These are phyloP conservation scores for Penicillium taxi DNA, from an alignment of 495 filamentous ascomycete genomes.

Conservation along the genomic window DNA sequence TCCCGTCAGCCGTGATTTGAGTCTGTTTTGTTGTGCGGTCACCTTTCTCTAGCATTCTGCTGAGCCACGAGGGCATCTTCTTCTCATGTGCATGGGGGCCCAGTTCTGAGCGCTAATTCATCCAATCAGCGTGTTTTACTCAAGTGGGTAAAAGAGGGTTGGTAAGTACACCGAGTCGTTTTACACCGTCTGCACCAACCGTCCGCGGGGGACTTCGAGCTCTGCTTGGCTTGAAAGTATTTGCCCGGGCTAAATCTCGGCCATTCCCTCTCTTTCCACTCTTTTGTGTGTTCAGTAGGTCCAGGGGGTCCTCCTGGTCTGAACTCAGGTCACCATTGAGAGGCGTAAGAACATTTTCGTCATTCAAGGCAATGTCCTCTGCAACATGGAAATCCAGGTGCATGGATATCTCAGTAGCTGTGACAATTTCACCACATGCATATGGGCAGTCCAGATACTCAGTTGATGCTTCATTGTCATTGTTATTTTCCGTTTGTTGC, in stretches of 20 bases:
- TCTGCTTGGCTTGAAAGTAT: conserved; percentile 9
- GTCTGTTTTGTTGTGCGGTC: conserved; percentile 49
- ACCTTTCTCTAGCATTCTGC: conserved; percentile 56
- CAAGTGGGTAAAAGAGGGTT: not conserved
- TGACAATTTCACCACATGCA: conserved; percentile 64
- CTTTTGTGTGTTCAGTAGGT: conserved; percentile 2
- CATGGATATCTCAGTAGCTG: conserved; percentile 52
- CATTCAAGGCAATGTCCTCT: conserved; percentile 47
- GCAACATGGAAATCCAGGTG: conserved; percentile 69
- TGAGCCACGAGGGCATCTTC: conserved; percentile 78
- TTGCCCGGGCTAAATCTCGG: conserved; percentile 10
- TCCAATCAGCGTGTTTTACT: conserved; percentile 21
- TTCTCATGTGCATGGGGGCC: conserved; percentile 82
- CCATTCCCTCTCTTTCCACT: conserved; percentile 10
- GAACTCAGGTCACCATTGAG: conserved; percentile 3
- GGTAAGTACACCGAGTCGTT: conserved; percentile 36
- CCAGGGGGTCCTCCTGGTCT: conserved; percentile 10
- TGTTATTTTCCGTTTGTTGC: conserved; percentile 13
- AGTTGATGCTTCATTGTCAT: conserved; percentile 25
- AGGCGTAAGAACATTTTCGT: conserved; percentile 22
- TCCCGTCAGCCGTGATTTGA: conserved; percentile 46
- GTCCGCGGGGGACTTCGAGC: conserved; percentile 7
- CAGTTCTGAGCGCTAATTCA: conserved; percentile 48
- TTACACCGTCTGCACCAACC: conserved; percentile 11
- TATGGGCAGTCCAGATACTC: conserved; percentile 60